Evolutionary conservation across 2,329 filamentous ascomycete genomes (phyloP).

Genomic region (Ascochyta koolunga): DNA sequence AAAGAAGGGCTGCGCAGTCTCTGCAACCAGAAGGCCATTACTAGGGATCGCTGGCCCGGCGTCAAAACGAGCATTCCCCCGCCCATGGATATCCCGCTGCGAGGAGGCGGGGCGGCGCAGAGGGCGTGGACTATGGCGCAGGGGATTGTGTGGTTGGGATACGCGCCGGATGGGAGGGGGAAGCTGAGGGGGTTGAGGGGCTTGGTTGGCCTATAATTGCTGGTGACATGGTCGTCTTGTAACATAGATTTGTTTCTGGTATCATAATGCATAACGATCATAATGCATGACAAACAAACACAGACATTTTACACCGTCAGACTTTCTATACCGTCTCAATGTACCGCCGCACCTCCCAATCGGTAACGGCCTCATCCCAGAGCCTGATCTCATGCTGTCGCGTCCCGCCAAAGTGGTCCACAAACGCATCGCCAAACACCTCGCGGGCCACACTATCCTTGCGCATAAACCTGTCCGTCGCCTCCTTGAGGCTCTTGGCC

Average conservation of each 20-base stretch:
- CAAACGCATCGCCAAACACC: constrained; percentile 92
- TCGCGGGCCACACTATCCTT: constrained; percentile 87
- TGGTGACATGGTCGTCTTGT: too few species aligned
- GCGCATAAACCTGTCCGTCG: constrained; percentile 76
- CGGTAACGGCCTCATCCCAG: constrained; percentile 96
- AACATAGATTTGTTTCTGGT: too few species aligned
- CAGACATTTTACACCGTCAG: too few species aligned
- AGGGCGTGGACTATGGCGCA: constrained; percentile 51
- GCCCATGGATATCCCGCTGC: constrained; percentile 81
- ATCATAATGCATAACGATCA: not conserved
- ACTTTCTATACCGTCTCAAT: not conserved
- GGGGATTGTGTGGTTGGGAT: constrained; percentile 57
- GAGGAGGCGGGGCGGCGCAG: constrained; percentile 38
- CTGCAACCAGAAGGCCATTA: constrained; percentile 88
- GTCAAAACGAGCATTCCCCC: constrained; percentile 78
- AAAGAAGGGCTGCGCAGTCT: constrained; percentile 83
- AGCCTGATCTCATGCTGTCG: constrained; percentile 87
- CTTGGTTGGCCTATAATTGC: constrained; percentile 42
- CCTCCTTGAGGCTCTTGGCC: constrained; percentile 85
- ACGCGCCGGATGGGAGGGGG: constrained; percentile 46
- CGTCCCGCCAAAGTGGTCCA: constrained; percentile 93
- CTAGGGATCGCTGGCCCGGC: constrained; percentile 70
- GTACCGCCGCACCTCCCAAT: constrained; percentile 71
- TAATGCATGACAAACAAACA: not conserved
- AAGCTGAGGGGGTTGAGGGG: constrained; percentile 50